phyloP scores from a whole-genome alignment of 768 basidiomycete genomes.

The Imleria badia region DNA sequence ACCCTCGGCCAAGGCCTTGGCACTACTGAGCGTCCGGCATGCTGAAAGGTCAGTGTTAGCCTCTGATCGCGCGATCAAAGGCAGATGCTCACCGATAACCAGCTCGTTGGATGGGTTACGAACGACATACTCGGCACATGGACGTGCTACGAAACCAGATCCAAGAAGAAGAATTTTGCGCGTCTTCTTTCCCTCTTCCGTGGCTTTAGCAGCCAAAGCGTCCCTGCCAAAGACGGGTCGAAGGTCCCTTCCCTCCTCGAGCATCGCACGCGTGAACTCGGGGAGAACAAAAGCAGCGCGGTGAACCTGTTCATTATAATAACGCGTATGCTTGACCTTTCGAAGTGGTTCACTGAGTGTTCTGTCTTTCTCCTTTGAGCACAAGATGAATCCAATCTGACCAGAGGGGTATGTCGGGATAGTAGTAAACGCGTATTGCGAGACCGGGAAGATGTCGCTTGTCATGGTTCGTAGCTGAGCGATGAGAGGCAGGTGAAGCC shows the following conservation, averaged over 20 bases:
- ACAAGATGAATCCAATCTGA: slow-evolving; percentile 93
- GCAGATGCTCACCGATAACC: slow-evolving; percentile 66
- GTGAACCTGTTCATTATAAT: slow-evolving; percentile 87
- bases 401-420: slow-evolving; percentile 99
- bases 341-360: slow-evolving; percentile 75
- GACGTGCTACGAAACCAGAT: slow-evolving; percentile 92
- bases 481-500: slow-evolving; percentile 92
- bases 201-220: slow-evolving; percentile 42
- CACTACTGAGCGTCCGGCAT: slow-evolving; percentile 82
- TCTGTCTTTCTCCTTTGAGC: slow-evolving; percentile 71
- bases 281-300: slow-evolving; percentile 83
- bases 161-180: slow-evolving; percentile 83
- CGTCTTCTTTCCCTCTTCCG: slow-evolving; percentile 51
- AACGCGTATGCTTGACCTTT: slow-evolving; percentile 65
- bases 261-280: slow-evolving; percentile 78
- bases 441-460: slow-evolving; percentile 69
- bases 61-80: neutral
- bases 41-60: slow-evolving; percentile 42
- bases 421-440: slow-evolving; percentile 92
- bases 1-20: slow-evolving; percentile 63
- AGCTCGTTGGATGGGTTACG: slow-evolving; percentile 78
- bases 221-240: slow-evolving; percentile 74
- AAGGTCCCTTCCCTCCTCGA: slow-evolving; percentile 72
- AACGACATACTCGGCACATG: slow-evolving; percentile 93
- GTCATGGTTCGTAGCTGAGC: slow-evolving; percentile 68